Evolutionary conservation across 768 basidiomycete genomes (phyloP).

Genomic region (Mycena vitilis): DNA sequence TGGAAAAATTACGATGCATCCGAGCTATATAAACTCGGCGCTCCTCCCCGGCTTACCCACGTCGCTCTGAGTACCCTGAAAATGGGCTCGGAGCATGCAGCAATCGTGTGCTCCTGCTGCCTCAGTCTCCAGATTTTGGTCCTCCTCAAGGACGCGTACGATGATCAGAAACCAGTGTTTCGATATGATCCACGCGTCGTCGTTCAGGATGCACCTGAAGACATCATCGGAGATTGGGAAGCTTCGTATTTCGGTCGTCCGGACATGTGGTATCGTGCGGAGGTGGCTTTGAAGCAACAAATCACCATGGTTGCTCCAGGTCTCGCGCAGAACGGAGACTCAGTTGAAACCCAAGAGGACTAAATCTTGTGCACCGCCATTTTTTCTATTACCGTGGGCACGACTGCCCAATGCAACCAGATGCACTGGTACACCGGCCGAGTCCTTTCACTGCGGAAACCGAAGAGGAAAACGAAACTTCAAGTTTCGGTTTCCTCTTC

Average conservation of each 20-base stretch:
- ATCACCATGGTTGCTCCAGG: not conserved
- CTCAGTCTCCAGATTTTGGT: not conserved
- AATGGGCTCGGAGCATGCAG: not conserved
- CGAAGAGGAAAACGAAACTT: too few relatives aligned
- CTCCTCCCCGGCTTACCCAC: slow-evolving; percentile 7
- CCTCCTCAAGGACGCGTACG: not conserved
- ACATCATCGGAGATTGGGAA: not conserved
- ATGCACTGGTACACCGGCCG: too few relatives aligned
- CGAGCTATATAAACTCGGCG: not conserved
- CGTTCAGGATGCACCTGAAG: not conserved
- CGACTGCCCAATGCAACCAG: not conserved
- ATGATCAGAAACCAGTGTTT: not conserved
- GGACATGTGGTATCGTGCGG: slow-evolving; percentile 4
- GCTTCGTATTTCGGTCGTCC: not conserved
- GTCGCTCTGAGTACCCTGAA: not conserved
- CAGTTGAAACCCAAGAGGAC: not conserved
- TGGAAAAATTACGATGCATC: not conserved
- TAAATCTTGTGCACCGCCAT: not conserved
- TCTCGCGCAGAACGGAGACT: too few relatives aligned
- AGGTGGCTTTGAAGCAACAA: not conserved
- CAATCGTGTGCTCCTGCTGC: not conserved
- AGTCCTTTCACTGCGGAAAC: too few relatives aligned
- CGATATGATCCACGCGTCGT: not conserved
- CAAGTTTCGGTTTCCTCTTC: too few relatives aligned
- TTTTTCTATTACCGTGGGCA: not conserved